Evolutionary conservation across 2,329 filamentous ascomycete genomes (phyloP).

Genomic region (Stachybotrys chartarum): DNA sequence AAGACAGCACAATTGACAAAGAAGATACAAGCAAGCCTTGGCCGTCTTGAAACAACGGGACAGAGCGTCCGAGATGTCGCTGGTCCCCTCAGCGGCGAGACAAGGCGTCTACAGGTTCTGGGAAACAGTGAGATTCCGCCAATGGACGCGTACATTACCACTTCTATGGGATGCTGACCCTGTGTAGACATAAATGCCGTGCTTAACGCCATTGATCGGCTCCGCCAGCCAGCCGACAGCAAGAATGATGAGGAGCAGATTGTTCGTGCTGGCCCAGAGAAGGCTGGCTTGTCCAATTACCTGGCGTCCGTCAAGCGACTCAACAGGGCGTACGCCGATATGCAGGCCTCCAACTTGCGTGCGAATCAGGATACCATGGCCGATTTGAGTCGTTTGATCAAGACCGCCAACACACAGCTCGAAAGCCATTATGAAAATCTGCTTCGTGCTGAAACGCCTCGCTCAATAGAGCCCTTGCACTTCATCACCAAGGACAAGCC

Average conservation of each 20-base stretch:
- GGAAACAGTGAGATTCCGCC: slow-evolving; percentile 57
- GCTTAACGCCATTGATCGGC: slow-evolving; percentile 76
- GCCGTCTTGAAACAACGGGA: slow-evolving; percentile 77
- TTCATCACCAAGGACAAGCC: slow-evolving; percentile 84
- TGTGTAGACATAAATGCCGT: slow-evolving; percentile 73
- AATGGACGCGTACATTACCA: background rate
- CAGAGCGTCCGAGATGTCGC: slow-evolving; percentile 89
- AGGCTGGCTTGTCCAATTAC: slow-evolving; percentile 75
- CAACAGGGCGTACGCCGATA: slow-evolving; percentile 73
- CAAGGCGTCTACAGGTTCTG: slow-evolving; percentile 79
- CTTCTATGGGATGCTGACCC: slow-evolving; percentile 6
- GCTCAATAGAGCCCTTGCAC: slow-evolving; percentile 79
- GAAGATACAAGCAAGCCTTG: slow-evolving; percentile 86
- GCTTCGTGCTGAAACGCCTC: slow-evolving; percentile 67
- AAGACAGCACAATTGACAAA: slow-evolving; percentile 92
- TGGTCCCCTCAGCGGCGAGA: slow-evolving; percentile 87
- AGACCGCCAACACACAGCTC: slow-evolving; percentile 72
- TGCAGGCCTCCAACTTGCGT: slow-evolving; percentile 83
- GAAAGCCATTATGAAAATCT: slow-evolving; percentile 78
- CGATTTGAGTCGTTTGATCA: slow-evolving; percentile 71
- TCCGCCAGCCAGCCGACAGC: slow-evolving; percentile 86
- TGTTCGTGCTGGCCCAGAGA: slow-evolving; percentile 79
- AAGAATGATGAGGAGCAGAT: slow-evolving; percentile 88
- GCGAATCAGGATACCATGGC: slow-evolving; percentile 85
- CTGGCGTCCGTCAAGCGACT: slow-evolving; percentile 84